Evolutionary conservation across 148 eudicot genomes (phyloP).

Genomic region (Fallopia convolvulus): DNA sequence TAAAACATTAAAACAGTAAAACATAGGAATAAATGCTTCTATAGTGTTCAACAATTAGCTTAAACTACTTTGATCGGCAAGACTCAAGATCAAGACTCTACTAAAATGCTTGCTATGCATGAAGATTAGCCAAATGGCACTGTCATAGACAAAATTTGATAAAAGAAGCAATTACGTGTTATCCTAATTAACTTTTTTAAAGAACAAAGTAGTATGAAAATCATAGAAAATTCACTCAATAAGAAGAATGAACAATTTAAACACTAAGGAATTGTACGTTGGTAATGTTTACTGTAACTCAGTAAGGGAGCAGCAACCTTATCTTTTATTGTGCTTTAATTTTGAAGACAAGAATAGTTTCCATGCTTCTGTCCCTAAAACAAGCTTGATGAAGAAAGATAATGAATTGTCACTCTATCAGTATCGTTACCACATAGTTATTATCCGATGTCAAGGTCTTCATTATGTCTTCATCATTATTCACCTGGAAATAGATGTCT

Average conservation of each 20-base stretch:
- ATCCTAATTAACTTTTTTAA: not conserved
- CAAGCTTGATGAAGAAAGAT: not conserved
- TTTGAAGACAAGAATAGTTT: not conserved
- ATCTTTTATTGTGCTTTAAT: not conserved
- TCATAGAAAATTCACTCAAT: not conserved
- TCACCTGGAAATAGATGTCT: constrained; percentile 94
- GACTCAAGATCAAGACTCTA: not conserved
- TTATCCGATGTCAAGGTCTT: constrained; percentile 59
- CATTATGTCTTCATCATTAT: constrained; percentile 82
- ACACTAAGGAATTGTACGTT: not conserved
- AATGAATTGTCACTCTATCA: not conserved
- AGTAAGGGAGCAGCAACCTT: not conserved
- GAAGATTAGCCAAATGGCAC: not conserved
- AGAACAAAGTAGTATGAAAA: not conserved
- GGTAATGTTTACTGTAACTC: not conserved
- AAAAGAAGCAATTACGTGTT: not conserved
- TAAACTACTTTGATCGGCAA: not conserved
- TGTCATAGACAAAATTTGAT: not conserved
- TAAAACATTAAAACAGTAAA: not conserved
- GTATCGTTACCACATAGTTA: constrained; percentile 63
- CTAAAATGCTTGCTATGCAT: not conserved
- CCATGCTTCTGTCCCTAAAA: not conserved
- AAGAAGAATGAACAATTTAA: not conserved
- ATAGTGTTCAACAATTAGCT: not conserved
- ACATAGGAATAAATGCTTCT: not conserved